A percentile compares a stretch with the other conserved stretches of the same genome.
phyloP scores from a whole-genome alignment of 495 filamentous ascomycete species.

The Elasticomyces elasticus region DNA sequence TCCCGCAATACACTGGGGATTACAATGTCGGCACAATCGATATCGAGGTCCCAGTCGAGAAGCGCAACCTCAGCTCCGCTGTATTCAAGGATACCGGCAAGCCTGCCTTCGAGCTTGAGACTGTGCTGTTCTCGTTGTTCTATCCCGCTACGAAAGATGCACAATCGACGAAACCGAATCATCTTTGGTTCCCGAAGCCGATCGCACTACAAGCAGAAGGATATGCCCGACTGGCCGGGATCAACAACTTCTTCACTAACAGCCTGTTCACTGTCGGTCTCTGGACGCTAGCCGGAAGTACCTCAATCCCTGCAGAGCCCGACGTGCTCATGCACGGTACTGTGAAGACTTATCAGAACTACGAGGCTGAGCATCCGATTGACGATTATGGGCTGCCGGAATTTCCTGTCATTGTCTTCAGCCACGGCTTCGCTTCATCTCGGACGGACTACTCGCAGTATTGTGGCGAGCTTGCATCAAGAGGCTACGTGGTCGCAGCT shows the following conservation, averaged over 20 bases:
- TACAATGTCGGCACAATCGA: constrained; percentile 41
- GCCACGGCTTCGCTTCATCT: constrained; percentile 43
- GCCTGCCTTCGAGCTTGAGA: constrained; percentile 38
- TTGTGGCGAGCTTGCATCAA: constrained; percentile 43
- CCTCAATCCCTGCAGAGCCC: constrained; percentile 38
- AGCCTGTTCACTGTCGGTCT: constrained; percentile 31
- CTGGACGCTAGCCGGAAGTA: constrained; percentile 31
- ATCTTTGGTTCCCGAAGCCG: constrained; percentile 42
- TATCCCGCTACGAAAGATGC: constrained; percentile 34
- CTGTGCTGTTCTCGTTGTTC: constrained; percentile 42
- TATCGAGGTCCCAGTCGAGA: constrained; percentile 35
- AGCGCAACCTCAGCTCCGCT: constrained; percentile 28
- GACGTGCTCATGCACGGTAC: constrained; percentile 34
- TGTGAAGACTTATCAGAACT: constrained; percentile 9
- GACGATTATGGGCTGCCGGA: constrained; percentile 15
- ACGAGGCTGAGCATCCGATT: constrained; percentile 11
- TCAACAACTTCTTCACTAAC: constrained; percentile 36
- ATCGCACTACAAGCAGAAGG: constrained; percentile 41
- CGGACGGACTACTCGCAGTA: constrained; percentile 45
- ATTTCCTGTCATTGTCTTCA: constrained; percentile 43
- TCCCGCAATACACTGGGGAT: constrained; percentile 40
- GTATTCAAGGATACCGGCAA: constrained; percentile 32
- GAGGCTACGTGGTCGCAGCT: constrained; percentile 42
- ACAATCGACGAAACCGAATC: constrained; percentile 19
- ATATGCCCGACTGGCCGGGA: constrained; percentile 38